Evolutionary conservation across 2,329 filamentous ascomycete species (phyloP).

Genomic region (Gremmenia infestans): DNA sequence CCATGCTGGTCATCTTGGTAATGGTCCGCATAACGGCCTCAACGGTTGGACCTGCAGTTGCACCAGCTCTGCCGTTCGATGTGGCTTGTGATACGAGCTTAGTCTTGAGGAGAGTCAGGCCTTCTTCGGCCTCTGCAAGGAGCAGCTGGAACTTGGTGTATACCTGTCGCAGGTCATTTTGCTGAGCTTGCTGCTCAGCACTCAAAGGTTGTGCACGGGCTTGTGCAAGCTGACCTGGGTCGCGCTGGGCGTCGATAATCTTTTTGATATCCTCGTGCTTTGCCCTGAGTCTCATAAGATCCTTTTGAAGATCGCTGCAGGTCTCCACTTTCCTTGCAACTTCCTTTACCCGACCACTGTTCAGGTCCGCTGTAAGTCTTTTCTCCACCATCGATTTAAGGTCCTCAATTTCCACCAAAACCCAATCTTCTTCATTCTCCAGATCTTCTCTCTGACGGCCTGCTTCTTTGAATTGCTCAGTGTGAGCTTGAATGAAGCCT

Average conservation of each 20-base stretch:
- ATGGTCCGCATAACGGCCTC: constrained; percentile 92
- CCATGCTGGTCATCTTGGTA: constrained; percentile 85
- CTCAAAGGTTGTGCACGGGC: constrained; percentile 70
- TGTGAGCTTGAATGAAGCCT: constrained; percentile 63
- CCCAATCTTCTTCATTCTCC: constrained; percentile 64
- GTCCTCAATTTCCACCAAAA: constrained; percentile 68
- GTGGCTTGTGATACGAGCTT: constrained; percentile 58
- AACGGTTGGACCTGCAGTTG: constrained; percentile 62
- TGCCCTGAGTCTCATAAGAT: constrained; percentile 65
- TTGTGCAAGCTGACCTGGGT: constrained; percentile 61
- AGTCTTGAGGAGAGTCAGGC: constrained; percentile 71
- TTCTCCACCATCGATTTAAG: constrained; percentile 59
- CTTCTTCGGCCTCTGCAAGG: constrained; percentile 75
- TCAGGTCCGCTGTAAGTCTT: constrained; percentile 59
- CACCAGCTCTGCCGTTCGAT: constrained; percentile 45
- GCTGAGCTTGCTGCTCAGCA: constrained; percentile 76
- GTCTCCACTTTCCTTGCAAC: constrained; percentile 63
- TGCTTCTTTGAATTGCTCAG: constrained; percentile 45
- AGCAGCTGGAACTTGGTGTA: constrained; percentile 69
- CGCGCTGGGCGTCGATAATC: constrained; percentile 63
- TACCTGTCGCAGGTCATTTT: constrained; percentile 75
- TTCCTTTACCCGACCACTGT: constrained; percentile 63
- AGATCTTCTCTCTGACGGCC: constrained; percentile 63
- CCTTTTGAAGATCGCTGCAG: constrained; percentile 63
- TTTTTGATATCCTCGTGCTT: constrained; percentile 76